Percentiles rank a stretch among this genome's conserved stretches.
Conservation (phyloP, 208 protist genomes). For the Phytomonas francai region DNA sequence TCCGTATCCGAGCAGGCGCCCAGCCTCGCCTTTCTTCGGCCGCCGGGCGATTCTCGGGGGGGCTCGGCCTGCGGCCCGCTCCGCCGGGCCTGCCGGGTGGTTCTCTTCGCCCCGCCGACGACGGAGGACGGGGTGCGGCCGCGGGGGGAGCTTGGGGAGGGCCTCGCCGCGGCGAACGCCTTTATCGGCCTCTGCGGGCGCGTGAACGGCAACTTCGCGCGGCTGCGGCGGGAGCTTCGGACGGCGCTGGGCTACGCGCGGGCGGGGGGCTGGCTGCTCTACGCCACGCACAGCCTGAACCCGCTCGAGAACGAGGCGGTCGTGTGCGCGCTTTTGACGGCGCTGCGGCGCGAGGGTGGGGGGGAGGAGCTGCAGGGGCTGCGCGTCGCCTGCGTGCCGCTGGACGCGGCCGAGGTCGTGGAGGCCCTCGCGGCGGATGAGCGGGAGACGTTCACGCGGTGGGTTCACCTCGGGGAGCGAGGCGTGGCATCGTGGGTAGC, state of each 20-base stretch:
- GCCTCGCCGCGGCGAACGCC: not conserved
- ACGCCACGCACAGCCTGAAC: constrained; percentile 91
- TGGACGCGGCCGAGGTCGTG: constrained; percentile 7
- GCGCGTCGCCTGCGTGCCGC: constrained; percentile 22
- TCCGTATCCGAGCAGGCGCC: not conserved
- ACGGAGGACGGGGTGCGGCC: constrained; percentile 57
- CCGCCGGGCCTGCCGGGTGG: constrained; percentile 20
- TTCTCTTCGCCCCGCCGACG: constrained; percentile 50
- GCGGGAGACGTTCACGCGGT: constrained; percentile 9
- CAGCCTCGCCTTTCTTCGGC: too few relatives aligned
- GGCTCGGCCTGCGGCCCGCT: too few relatives aligned
- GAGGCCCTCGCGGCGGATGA: constrained; percentile 6
- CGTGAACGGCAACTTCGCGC: constrained; percentile 31
- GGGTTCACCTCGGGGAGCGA: constrained; percentile 15
- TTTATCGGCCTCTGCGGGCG: constrained; percentile 26
- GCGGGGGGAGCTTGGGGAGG: constrained; percentile 22
- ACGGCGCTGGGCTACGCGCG: constrained; percentile 15
- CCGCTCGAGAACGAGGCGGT: constrained; percentile 94
- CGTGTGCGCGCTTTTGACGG: constrained; percentile 59
- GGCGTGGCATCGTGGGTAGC: constrained; percentile 43
- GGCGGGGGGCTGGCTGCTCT: constrained; percentile 75
- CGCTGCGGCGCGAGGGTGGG: constrained; percentile 14
- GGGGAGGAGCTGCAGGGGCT: not conserved
- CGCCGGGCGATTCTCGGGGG: too few relatives aligned
- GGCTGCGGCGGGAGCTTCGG: constrained; percentile 28